Evolutionary conservation across 192 early-diverging fungal genomes (phyloP), one percentile per base, ranked within the genome.

Genomic region (Cetraspora pellucida): DNA sequence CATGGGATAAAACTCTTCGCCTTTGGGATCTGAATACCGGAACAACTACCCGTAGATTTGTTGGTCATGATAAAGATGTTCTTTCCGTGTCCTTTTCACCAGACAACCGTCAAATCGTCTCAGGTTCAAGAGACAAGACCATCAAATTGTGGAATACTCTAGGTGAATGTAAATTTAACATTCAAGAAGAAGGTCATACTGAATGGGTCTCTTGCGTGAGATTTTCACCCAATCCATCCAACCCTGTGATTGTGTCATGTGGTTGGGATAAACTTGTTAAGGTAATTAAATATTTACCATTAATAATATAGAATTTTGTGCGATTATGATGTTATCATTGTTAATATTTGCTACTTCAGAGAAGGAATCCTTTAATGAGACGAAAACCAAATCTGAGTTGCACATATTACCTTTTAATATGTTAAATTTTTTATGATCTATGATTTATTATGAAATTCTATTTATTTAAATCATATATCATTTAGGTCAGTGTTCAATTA

Each of bases 131-230:
- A 84, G 97, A 99, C 89, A 97, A 96, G 92, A 91, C 90, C 85
- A 97, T 99, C 91, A 99, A 98, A 93, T 88, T 99, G 83, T 99
- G 97, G 97, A 98, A 99, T 94, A 99, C 96, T 72, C 90, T 99
- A 45, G 97, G 96, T 81, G 97, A 99, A 88, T 98, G 97, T 95
- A 99, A 99, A 93, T 95, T 91, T 92, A 96, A 92, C 91, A 93
- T 99, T 84, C 91, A 89, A 80, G 93, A 97, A 79, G 95, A 98
- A 80, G 94, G 94, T 81, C 97, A 99, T 95, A 86, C 91, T 84
- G 95, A 97, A 84, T 99, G 97, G 97, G 93, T 98, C 81, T 97
- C 96, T 70, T 96, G 95, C 89, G 97, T 99, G 81, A 93, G 95
- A 83, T 98, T 99, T 94, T 97, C 95, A 75, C 97, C 97, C 84